Evolutionary conservation across 768 basidiomycete species (phyloP), one percentile per base, ranked within the genome.

Genomic region (Hericium rajendrae): DNA sequence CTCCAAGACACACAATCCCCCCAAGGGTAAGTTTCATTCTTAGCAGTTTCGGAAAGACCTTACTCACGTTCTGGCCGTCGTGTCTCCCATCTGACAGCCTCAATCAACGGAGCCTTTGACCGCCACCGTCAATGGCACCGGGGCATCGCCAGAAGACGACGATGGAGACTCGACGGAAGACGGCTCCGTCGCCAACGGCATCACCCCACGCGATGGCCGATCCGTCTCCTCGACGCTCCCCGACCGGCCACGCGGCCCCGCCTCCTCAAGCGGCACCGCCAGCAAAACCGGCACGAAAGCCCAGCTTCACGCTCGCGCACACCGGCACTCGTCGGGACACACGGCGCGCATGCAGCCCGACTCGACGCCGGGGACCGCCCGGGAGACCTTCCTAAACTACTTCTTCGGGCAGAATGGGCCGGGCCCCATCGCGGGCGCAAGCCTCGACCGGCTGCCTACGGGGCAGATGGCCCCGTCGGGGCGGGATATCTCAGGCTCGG

Each of bases 311-410:
- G 28, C 61, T 51, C 55, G 37, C 53, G 5, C 16, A 28, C 32
- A 53, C 24, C 41, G 48, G 38, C 56, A 57, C 48, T 60, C 59
- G 12, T 53, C 62, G 22, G 26, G n/a, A 8, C 6, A 48, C 43
- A 32, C 54, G 4, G 40, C 15, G 15, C 6, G 40, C 11, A 41
- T 41, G 18, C 24, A 24, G 48, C 68, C 71, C 10, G 69, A 73
- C 41, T 61, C 69, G 26, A 78, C 80, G 0, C 72, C 76, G 32
- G 53, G 59, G 24, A 60, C 62, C n/a, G 85, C 94, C 12, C 80
- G 88, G 61, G 97, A 97, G 66, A 90, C 91, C 2, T 97, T 98
- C 77, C 76, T 98, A 59, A 95, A 91, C 67, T 97, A 97, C 71
- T 97, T 99, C 76, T 98, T 99, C 69, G 97, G 97, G 11, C 88